Conservation (phyloP, 2,329 filamentous ascomycete species). For the Exophiala lecanii-corni region DNA sequence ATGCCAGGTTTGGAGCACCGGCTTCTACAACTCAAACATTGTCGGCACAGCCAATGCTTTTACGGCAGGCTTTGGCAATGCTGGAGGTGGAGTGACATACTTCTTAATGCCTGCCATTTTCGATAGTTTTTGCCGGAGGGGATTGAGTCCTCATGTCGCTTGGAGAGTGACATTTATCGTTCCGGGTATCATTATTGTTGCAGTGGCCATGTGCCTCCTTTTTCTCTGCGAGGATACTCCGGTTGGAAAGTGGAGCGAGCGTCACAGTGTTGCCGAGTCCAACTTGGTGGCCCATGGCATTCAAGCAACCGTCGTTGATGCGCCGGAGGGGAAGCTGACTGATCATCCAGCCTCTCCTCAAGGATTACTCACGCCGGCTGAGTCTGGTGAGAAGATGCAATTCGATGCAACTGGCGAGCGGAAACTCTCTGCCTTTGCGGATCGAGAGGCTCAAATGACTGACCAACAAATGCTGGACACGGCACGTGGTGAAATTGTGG, state of each 20-base stretch:
- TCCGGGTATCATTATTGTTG: constrained; percentile 70
- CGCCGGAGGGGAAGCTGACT: constrained; percentile 27
- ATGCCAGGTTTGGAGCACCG: constrained; percentile 89
- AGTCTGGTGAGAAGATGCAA: constrained; percentile 33
- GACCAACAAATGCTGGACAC: constrained; percentile 46
- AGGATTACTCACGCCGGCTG: constrained; percentile 20
- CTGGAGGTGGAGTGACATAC: constrained; percentile 86
- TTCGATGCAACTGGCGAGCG: constrained; percentile 27
- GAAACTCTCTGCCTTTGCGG: constrained; percentile 25
- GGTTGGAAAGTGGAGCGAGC: constrained; percentile 73
- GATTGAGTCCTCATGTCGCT: constrained; percentile 61
- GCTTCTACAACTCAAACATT: constrained; percentile 89
- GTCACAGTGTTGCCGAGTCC: constrained; percentile 55
- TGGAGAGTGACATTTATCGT: constrained; percentile 85
- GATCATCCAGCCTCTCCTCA: constrained; percentile 29
- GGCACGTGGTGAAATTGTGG: constrained; percentile 55
- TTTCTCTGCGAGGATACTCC: constrained; percentile 76
- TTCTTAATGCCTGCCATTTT: constrained; percentile 90
- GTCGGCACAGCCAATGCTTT: constrained; percentile 85
- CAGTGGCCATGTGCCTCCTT: constrained; percentile 63
- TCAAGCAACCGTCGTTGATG: constrained; percentile 17
- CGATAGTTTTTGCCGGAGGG: constrained; percentile 64
- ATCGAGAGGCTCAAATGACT: constrained; percentile 44
- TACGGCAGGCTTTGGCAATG: constrained; percentile 79
- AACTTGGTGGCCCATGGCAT: constrained; percentile 48